Base-by-base conservation (phyloP, 768 basidiomycete genomes). In the Lactarius indigo region DNA sequence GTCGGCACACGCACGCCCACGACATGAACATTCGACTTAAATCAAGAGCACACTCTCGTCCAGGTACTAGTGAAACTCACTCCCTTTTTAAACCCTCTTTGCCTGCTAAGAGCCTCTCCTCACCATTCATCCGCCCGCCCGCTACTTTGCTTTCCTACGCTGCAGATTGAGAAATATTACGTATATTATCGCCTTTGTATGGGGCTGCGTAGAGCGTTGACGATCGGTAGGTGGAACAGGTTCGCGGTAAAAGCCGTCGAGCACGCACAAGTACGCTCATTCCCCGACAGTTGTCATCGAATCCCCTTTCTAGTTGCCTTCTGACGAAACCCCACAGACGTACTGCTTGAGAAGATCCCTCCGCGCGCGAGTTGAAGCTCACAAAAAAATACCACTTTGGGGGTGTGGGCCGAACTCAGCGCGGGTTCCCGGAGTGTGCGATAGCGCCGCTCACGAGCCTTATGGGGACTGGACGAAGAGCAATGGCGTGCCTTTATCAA, bases 221-320 rank as follows among this genome's bases (percentile, higher is more conserved):
- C 74, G 61, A 70, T 41, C 35, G 35, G 61, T 1, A 35, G 10
- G 1, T 35, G n/a, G n/a, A n/a, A 54, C 60, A 91, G 89, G 74
- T 94, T 95, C 75, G 93, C 93, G 30, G 96, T 99, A 64, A 93
- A 90, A 76, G 93, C 94, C 15, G 95, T 98, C 60, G 96, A 99
- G 75, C 94, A 98, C 71, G 93, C 96, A 55, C 93, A 96, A 83
- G 94, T 92, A 60, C 68, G 85, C 57, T 41, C 65, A 28, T n/a
- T n/a, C n/a, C n/a, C n/a, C n/a, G n/a, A 61, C 57, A 52, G 30
- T 12, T 59, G 61, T 47, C 15, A 5, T 5, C 0, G 5, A 6
- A 5, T n/a, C n/a, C n/a, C n/a, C n/a, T n/a, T n/a, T n/a, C n/a
- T n/a, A n/a, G n/a, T n/a, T n/a, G n/a, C n/a, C n/a, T n/a, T n/a